Evolutionary conservation across 2,329 filamentous ascomycete species (phyloP).

Genomic region (Incumbomyces lentus): DNA sequence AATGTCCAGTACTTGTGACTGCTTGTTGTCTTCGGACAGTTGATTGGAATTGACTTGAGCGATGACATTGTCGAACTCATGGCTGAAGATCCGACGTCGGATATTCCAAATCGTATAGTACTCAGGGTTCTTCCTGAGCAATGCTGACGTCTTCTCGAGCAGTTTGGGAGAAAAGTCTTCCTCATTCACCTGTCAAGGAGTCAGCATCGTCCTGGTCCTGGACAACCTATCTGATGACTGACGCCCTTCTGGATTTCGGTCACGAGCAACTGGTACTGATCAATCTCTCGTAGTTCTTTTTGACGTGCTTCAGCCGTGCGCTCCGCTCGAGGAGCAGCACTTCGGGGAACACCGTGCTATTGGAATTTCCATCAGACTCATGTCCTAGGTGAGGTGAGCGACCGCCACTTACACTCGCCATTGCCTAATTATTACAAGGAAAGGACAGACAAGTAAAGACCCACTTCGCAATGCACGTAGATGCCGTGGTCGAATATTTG

Average conservation of each 20-base stretch:
- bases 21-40: constrained; percentile 21
- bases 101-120: constrained; percentile 42
- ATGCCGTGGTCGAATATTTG: no score
- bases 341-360: constrained; percentile 76
- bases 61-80: constrained; percentile 19
- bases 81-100: constrained; percentile 49
- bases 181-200: constrained; percentile 26
- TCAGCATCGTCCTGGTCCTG: constrained; percentile 2
- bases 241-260: constrained; percentile 58
- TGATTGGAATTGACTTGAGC: constrained; percentile 15
- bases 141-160: constrained; percentile 33
- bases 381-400: no score
- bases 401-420: constrained; percentile 16
- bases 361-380: no score
- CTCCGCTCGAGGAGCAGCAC: constrained; percentile 44
- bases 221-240: not conserved
- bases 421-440: constrained; percentile 5
- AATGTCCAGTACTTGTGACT: constrained; percentile 37
- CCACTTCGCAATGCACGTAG: no score
- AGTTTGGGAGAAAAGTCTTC: constrained; percentile 34
- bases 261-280: constrained; percentile 63
- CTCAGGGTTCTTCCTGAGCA: constrained; percentile 37
- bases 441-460: no score
- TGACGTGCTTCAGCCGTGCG: constrained; percentile 60
- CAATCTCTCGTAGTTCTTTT: constrained; percentile 65